Evolutionary conservation across 805 yeast genomes (phyloP).

Genomic region (Yarrowia keelungensis): DNA sequence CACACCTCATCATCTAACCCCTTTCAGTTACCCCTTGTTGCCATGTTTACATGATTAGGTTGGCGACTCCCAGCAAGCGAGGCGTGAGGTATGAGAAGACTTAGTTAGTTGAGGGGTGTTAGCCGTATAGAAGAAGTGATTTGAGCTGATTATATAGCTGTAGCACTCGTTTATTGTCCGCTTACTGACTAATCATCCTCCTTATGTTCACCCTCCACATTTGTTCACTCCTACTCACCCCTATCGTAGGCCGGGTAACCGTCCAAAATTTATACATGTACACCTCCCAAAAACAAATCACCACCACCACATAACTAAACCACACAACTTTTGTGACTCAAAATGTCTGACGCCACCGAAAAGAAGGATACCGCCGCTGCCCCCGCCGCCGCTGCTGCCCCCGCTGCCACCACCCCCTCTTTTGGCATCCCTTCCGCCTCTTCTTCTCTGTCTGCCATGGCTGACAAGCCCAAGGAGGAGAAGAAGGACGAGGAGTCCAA

Average conservation of each 20-base stretch:
- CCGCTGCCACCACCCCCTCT: conserved; percentile 35
- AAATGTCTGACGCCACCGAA: conserved; percentile 37
- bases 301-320: conserved; percentile 26
- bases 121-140: too few species aligned
- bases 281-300: conserved; percentile 31
- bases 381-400: conserved; percentile 24
- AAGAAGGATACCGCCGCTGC: conserved; percentile 40
- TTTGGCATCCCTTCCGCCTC: conserved; percentile 29
- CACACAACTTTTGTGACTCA: conserved; percentile 15
- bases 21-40: conserved; percentile 7
- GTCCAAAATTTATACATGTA: conserved; percentile 13
- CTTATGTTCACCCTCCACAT: not conserved
- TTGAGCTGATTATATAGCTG: too few species aligned
- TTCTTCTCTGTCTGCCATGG: conserved; percentile 34
- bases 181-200: too few species aligned
- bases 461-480: conserved; percentile 66
- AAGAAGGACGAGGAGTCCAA: conserved; percentile 61
- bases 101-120: too few species aligned
- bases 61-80: conserved; percentile 30
- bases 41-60: conserved; percentile 23
- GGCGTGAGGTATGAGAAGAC: conserved; percentile 1
- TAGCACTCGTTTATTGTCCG: too few species aligned
- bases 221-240: not conserved
- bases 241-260: conserved; percentile 26
- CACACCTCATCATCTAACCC: not conserved